phyloP scores from a whole-genome alignment of 2,329 filamentous ascomycete species.

The Ciborinia camelliae region DNA sequence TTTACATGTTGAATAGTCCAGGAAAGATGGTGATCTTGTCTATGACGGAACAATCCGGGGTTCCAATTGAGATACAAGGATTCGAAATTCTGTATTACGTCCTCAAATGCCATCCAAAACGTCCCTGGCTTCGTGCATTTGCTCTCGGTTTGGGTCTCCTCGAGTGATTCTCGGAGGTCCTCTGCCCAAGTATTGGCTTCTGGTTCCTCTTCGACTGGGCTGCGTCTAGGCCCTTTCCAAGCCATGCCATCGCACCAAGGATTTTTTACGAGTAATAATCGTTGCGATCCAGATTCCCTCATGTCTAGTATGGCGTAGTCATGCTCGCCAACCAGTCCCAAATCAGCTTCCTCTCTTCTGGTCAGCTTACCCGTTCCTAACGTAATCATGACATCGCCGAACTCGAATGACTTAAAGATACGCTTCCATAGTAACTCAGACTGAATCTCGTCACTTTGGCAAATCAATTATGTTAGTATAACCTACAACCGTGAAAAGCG shows the following conservation, averaged over 20 bases:
- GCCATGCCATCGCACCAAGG: slow-evolving; percentile 84
- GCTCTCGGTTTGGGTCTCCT: slow-evolving; percentile 26
- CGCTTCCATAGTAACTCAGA: slow-evolving; percentile 74
- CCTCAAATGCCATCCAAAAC: slow-evolving; percentile 90
- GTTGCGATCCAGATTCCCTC: slow-evolving; percentile 58
- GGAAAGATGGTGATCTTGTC: slow-evolving; percentile 85
- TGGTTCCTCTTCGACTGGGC: slow-evolving; percentile 16
- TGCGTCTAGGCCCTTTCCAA: slow-evolving; percentile 55
- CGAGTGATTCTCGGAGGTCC: slow-evolving; percentile 31
- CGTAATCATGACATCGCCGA: slow-evolving; percentile 81
- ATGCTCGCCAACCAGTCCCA: slow-evolving; percentile 85
- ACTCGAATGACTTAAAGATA: slow-evolving; percentile 69
- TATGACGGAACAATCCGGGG: slow-evolving; percentile 72
- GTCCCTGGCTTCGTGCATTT: slow-evolving; percentile 57
- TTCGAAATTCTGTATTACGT: slow-evolving; percentile 87
- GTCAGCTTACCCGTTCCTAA: slow-evolving; percentile 85
- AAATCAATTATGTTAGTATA: slow-evolving; percentile 11
- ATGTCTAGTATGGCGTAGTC: slow-evolving; percentile 90
- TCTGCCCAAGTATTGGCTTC: slow-evolving; percentile 24
- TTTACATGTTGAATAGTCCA: slow-evolving; percentile 62
- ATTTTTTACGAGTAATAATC: slow-evolving; percentile 83
- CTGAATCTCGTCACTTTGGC: slow-evolving; percentile 68
- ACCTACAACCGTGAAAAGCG: too few relatives aligned
- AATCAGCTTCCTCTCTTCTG: slow-evolving; percentile 68
- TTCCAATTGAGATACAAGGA: slow-evolving; percentile 99